Evolutionary conservation across 768 basidiomycete genomes (phyloP), one percentile per base, ranked within the genome.

Genomic region (Chalciporus sphaerocephalus): DNA sequence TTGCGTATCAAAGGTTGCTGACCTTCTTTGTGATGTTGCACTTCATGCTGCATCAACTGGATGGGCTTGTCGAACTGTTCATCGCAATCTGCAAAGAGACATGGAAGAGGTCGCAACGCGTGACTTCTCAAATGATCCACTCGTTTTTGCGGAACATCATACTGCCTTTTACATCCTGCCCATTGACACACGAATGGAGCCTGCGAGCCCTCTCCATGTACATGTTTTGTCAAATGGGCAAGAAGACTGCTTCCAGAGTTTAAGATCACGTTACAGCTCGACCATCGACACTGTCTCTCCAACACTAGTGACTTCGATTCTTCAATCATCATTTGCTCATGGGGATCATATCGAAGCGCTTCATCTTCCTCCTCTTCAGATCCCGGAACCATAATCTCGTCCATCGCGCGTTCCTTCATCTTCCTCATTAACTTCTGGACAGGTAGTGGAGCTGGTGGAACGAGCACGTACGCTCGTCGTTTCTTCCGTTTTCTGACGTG

Each of bases 251-350:
- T 66, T 6, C 68, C 64, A 36, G 80, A 80, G 55, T 81, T 84
- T 51, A 85, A 55, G 12, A 78, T 53, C 33, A 68, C 69, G 47
- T 69, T 70, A 61, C 86, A 89, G 21, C 69, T 68, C 44, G 61
- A 64, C 85, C 85, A 89, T 58, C 69, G 71, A 63, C 85, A 88
- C 10, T 60, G 65, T 35, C 68, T 59, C 50, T 70, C 68, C 42
- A 67, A 68, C 42, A 84, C 49, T 48, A 78, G 69, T 7, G 71
- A 69, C 47, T 70, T 75, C 43, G 82, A 72, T 46, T 78, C 58
- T 42, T 69, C 58, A 48, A 81, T 64, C 25, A 74, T 71, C 34
- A 69, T 61, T 43, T 62, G 69, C 55, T 79, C 77, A 51, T 59
- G 52, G 46, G 46, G 51, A 59, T 42, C 56, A 53, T 62, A 66